phyloP scores from a whole-genome alignment of 2,329 filamentous ascomycete species.

The Pseudogymnoascus sp. region DNA sequence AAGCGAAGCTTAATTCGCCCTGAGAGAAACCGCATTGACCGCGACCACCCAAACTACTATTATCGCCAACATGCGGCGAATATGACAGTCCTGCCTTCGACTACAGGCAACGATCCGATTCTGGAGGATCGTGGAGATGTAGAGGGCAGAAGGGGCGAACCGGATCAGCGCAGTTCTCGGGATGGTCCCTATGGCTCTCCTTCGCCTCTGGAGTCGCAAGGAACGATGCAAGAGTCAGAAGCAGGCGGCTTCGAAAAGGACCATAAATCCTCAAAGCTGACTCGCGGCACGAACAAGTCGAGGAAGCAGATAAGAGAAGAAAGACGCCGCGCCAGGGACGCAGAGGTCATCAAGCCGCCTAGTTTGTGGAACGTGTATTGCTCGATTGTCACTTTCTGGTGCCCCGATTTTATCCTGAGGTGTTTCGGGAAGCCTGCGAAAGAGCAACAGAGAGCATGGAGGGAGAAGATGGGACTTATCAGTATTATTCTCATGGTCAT shows the following conservation, averaged over 20 bases:
- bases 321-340: slow-evolving; percentile 47
- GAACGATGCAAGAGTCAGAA: neutral
- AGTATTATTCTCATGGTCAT: slow-evolving; percentile 88
- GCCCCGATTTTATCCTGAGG: slow-evolving; percentile 71
- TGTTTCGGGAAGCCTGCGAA: slow-evolving; percentile 81
- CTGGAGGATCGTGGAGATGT: slow-evolving; percentile 64
- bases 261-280: slow-evolving; percentile 9
- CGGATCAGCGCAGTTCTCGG: slow-evolving; percentile 24
- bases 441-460: slow-evolving; percentile 86
- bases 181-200: slow-evolving; percentile 23
- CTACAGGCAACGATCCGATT: slow-evolving; percentile 85
- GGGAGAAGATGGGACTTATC: slow-evolving; percentile 95
- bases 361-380: slow-evolving; percentile 96
- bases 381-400: slow-evolving; percentile 89
- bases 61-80: slow-evolving; percentile 92
- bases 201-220: slow-evolving; percentile 13
- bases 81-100: slow-evolving; percentile 83
- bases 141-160: slow-evolving; percentile 22
- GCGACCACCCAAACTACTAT: slow-evolving; percentile 87
- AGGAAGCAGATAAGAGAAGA: slow-evolving; percentile 58
- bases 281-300: slow-evolving; percentile 39
- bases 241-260: neutral
- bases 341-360: slow-evolving; percentile 59
- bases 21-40: slow-evolving; percentile 76
- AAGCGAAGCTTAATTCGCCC: slow-evolving; percentile 87